phyloP scores from a whole-genome alignment of 163 green algal genomes.

The Volvox carteri region DNA sequence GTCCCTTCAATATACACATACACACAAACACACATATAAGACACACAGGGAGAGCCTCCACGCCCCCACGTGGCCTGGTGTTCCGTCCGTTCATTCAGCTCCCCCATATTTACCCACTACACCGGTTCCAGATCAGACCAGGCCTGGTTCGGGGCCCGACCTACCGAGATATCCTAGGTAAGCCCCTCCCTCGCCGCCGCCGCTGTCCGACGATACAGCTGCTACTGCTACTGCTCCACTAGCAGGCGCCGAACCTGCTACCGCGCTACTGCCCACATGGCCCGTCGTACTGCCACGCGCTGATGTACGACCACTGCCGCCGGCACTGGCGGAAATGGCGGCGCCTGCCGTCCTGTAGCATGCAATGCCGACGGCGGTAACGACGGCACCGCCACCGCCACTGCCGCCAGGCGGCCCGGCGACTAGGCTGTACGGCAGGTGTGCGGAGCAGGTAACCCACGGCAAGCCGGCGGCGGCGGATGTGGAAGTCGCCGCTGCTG shows the following conservation, averaged over 20 bases:
- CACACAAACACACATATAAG: too few relatives aligned
- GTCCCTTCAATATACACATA: too few relatives aligned
- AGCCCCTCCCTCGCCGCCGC: not conserved
- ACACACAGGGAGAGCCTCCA: too few relatives aligned
- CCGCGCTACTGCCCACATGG: not conserved
- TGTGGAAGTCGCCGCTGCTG: not conserved
- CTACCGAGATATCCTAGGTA: constrained; percentile 26
- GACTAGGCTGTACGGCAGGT: constrained; percentile 9
- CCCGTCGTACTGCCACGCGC: constrained; percentile 12
- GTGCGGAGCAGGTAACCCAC: constrained; percentile 19
- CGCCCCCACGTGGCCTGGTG: too few relatives aligned
- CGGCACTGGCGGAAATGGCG: too few relatives aligned
- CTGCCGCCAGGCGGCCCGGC: not conserved
- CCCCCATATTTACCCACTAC: too few relatives aligned
- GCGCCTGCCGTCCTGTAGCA: not conserved
- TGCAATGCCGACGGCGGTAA: constrained; percentile 9
- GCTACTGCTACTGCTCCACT: too few relatives aligned
- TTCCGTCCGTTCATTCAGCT: too few relatives aligned
- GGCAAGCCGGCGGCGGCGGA: constrained; percentile 13
- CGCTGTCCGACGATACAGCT: not conserved
- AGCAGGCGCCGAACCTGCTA: not conserved
- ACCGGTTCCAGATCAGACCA: too few relatives aligned
- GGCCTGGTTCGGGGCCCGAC: too few relatives aligned
- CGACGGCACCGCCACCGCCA: not conserved
- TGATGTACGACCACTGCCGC: not conserved